Base-by-base conservation (phyloP, 441 rosid species). In the Biscutella laevigata region DNA sequence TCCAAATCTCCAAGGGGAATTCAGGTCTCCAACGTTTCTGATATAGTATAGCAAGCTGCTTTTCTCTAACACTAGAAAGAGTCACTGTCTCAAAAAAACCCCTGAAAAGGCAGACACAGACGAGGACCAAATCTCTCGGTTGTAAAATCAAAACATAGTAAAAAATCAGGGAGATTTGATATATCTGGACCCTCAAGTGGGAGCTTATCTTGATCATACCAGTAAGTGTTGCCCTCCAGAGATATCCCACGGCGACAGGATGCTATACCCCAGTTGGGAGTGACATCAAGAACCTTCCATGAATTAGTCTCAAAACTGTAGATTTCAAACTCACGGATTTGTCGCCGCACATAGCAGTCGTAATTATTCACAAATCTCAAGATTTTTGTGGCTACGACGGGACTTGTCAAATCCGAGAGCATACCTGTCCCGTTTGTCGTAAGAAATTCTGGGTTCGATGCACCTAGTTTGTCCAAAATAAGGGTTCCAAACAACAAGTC, bases 401-500 rank as follows among this genome's bases (percentile, higher is more conserved):
- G n/a, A n/a, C 24, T 36, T 25, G 9, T 14, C 44, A 15, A 35
- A 52, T 3, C 57, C 22, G 2, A 51, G 22, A 24, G 43, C 43
- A 9, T 36, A 45, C 5, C 0, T 27, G 4, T 45, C 51, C 34
- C 2, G 0, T 2, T 0, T 4, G 14, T 27, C 5, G 35, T 45
- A 45, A 15, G 13, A 15, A 45, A 0, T 5, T 45, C 13, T 45
- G 7, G 51, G 51, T 45, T 45, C 5, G 51, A 45, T 45, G 34
- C 51, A 26, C 8, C 22, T 27, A 8, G 22, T 27, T 27, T 45
- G 13, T 4, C 51, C 50, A 9, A 9, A 45, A 9, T 3, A 26
- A 45, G 34, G 50, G 13, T 45, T 45, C 35, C 35, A 45, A 45
- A 45, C 35, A 19, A 45, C 22, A 44, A 44, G 34, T 14, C 24